Base-by-base conservation (phyloP, 2,329 filamentous ascomycete genomes). In the Bertia moriformis region DNA sequence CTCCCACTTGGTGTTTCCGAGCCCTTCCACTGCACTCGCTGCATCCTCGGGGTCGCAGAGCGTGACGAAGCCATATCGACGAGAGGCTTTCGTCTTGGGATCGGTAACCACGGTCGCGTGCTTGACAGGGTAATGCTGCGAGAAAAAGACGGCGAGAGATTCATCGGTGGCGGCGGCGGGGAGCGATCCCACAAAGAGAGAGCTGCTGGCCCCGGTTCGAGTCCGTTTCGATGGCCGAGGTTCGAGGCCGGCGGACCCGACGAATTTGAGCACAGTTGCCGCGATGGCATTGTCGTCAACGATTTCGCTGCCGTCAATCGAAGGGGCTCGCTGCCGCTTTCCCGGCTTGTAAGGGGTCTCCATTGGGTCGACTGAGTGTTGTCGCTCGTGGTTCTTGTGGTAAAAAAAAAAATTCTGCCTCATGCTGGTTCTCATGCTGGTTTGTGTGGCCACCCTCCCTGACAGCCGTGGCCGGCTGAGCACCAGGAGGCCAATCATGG, bases 51-150 rank as follows among this genome's bases (percentile, higher is more conserved):
- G 73, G 54, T 98, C 91, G 49, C 88, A 85, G 51, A 98, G 91
- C 2, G 91, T 96, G 41, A 98, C 89, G 59, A 98, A 98, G 39
- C 91, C 91, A 58, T 87, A 98, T 14, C 91, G 89, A 54, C 85
- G 82, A 13, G 86, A 95, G 48, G 78, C 66, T 53, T 94, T 94
- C 2, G 88, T 93, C 46, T 78, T 69, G 14, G 83, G 77, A 55
- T 98, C 89, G 41, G 81, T 63, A 29, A 98, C 87, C 3, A 93
- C 87, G n/a, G 83, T 84, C 39, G 91, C 89, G 59, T 96, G 89
- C 60, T 95, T 96, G 55, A 98, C 75, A 4, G 93, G 88, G 51
- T 85, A 96, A 43, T 87, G 83, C 56, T 95, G 77, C 4, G 91
- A 96, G 62, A 98, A 98, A 58, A 88, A 81, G 42, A 86, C 79